Evolutionary conservation across 208 protist genomes (phyloP).

Genomic region (Wallacemonas sp.): DNA sequence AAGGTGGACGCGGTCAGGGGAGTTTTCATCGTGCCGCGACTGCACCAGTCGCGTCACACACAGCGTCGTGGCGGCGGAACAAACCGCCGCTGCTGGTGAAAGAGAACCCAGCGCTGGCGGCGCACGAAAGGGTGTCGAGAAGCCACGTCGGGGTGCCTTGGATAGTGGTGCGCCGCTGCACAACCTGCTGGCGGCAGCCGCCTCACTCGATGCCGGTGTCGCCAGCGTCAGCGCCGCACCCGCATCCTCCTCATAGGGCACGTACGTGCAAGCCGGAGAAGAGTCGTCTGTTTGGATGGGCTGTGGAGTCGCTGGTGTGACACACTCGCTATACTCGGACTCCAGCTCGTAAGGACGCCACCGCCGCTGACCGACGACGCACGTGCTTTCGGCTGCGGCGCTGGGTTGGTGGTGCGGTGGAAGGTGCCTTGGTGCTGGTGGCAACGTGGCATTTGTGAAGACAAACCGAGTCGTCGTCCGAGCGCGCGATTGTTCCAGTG

Average conservation of each 20-base stretch:
- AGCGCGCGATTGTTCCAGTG: too few species aligned
- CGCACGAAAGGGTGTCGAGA: neutral
- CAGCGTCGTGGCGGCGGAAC: neutral
- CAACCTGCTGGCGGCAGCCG: too few species aligned
- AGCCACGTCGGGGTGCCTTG: neutral
- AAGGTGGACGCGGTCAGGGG: too few species aligned
- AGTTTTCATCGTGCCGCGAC: too few species aligned
- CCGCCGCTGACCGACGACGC: neutral
- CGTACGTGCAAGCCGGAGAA: neutral
- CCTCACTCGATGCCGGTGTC: too few species aligned
- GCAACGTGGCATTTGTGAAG: neutral
- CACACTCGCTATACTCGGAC: neutral
- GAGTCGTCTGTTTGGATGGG: neutral
- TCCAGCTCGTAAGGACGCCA: neutral
- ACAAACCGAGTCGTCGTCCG: neutral
- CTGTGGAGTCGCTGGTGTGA: too few species aligned
- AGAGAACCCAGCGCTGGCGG: neutral
- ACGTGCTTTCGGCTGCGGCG: too few species aligned
- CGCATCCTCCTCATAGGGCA: too few species aligned
- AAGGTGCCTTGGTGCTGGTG: too few species aligned
- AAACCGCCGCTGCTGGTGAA: neutral
- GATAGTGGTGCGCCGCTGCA: neutral
- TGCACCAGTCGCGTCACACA: neutral
- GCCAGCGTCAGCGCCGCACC: too few species aligned
- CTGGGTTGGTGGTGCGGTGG: neutral